Base-by-base conservation (phyloP, 2,329 filamentous ascomycete species). In the Cadophora gregata region DNA sequence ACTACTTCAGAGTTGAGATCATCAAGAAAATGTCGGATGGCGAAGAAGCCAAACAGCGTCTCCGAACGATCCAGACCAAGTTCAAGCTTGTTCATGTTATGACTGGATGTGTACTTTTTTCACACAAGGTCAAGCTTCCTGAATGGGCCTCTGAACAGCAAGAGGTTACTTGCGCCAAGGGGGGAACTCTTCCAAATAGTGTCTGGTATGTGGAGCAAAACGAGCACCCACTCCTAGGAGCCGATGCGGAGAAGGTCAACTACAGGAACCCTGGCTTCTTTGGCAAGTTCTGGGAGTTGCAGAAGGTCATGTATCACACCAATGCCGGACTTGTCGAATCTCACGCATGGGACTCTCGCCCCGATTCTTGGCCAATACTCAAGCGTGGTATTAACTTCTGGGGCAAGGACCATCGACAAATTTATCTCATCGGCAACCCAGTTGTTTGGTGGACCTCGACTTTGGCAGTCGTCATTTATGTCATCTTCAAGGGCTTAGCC, bases 131-230 rank as follows among this genome's bases (percentile, higher is more conserved):
- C 78, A 99, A 99, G 83, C 89, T 99, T 66, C 96, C 96, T 3
- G 93, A 97, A 2, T 99, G 96, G 96, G 96, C 92, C 56, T 99
- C 91, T 62, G 96, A 98, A 79, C 96, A 99, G 79, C 96, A 99
- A 79, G 96, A 99, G 80, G 96, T 99, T n/a, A 98, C 95, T 24
- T 99, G 96, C 77, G 96, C 96, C 8, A 91, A 90, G 73, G 90
- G 92, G 58, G 96, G 93, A 73, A 97, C 93, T 69, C 83, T 97
- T 45, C 96, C 96, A 64, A 99, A 99, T 86, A 97, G 93, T 75
- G 81, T 99, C 72, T 99, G 96, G 96, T 98, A 97, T 76, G 84
- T 99, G 69, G 96, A 99, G 80, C 88, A 88, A 72, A 99, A 99
- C 78, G 85, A 90, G 68, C 96, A 98, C 76, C 92, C 93, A 12